A percentile compares a stretch with the other conserved stretches of the same genome.
Evolutionary conservation across 1,284 basidiomycete genomes (phyloP).

Genomic region (Cryptococcus floricola): DNA sequence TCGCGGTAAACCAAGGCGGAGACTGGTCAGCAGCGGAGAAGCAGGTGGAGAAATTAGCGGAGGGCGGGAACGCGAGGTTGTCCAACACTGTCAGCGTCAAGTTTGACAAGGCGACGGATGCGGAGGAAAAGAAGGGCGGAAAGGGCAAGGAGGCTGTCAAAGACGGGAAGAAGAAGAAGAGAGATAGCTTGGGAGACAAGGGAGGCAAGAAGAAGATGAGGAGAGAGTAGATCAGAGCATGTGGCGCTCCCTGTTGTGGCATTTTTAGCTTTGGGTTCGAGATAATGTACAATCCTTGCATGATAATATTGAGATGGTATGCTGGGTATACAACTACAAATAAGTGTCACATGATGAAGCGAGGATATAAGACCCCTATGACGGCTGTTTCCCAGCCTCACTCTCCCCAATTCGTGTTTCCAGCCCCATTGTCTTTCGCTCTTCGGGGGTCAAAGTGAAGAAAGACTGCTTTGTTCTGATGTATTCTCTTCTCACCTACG

Average conservation of each 20-base stretch:
- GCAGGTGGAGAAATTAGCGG: slow-evolving; percentile 59
- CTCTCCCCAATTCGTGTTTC: neutral
- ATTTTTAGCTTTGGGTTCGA: neutral
- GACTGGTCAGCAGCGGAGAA: slow-evolving; percentile 73
- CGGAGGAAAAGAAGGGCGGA: slow-evolving; percentile 53
- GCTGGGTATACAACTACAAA: neutral
- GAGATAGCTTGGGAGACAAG: slow-evolving; percentile 36
- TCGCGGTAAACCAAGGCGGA: slow-evolving; percentile 65
- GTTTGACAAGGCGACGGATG: slow-evolving; percentile 46
- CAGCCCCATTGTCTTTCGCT: slow-evolving; percentile 10
- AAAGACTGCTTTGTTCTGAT: slow-evolving; percentile 1
- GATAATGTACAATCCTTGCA: neutral
- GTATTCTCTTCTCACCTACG: slow-evolving; percentile 10
- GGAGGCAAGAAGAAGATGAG: neutral
- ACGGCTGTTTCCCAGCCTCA: neutral
- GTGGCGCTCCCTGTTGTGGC: neutral
- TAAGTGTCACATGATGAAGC: too few relatives aligned
- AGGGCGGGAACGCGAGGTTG: slow-evolving; percentile 51
- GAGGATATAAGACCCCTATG: neutral
- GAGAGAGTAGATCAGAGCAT: neutral
- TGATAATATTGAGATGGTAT: neutral
- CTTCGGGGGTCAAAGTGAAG: slow-evolving; percentile 10
- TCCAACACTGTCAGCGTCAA: slow-evolving; percentile 74
- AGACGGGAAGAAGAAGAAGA: slow-evolving; percentile 23
- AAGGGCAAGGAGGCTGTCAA: slow-evolving; percentile 52